Percentiles rank a stretch among this genome's conserved stretches.
phyloP scores from a whole-genome alignment of 768 basidiomycete species.

The Clitopilus hobsonii region DNA sequence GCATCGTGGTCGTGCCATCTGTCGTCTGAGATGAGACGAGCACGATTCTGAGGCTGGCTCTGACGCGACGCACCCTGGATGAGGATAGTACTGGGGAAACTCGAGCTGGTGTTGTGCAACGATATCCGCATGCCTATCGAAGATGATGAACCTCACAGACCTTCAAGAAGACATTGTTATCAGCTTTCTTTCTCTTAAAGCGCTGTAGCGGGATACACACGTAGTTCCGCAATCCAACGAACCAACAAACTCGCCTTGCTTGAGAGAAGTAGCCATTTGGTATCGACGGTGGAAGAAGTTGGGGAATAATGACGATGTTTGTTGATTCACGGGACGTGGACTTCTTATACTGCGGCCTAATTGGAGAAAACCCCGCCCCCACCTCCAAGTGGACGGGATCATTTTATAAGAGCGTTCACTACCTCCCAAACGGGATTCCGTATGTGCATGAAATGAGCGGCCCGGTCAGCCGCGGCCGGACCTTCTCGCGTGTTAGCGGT shows the following conservation, averaged over 20 bases:
- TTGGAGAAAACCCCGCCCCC: not conserved
- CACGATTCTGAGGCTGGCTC: not conserved
- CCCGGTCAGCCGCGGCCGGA: not conserved
- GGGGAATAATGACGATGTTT: conserved; percentile 3
- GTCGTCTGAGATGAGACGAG: conserved; percentile 3
- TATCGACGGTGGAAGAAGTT: conserved; percentile 10
- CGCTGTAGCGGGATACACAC: conserved; percentile 41
- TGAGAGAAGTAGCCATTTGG: conserved; percentile 26
- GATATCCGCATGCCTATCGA: conserved; percentile 83
- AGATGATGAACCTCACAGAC: conserved; percentile 88
- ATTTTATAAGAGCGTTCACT: not conserved
- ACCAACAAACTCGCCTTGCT: conserved; percentile 81
- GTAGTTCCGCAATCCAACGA: conserved; percentile 95
- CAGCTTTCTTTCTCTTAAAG: not conserved
- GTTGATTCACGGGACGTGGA: not conserved
- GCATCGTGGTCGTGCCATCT: conserved; percentile 98
- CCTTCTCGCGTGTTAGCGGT: not conserved
- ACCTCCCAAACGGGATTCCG: not conserved
- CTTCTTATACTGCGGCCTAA: not conserved
- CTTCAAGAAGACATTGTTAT: conserved; percentile 31
- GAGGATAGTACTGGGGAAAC: conserved; percentile 90
- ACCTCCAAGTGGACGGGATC: not conserved
- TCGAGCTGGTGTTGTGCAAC: conserved; percentile 87
- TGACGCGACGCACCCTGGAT: conserved; percentile 59
- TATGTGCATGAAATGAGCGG: not conserved